Evolutionary conservation across 768 basidiomycete genomes (phyloP), one percentile per base, ranked within the genome.

Genomic region (Amanita inopinata): DNA sequence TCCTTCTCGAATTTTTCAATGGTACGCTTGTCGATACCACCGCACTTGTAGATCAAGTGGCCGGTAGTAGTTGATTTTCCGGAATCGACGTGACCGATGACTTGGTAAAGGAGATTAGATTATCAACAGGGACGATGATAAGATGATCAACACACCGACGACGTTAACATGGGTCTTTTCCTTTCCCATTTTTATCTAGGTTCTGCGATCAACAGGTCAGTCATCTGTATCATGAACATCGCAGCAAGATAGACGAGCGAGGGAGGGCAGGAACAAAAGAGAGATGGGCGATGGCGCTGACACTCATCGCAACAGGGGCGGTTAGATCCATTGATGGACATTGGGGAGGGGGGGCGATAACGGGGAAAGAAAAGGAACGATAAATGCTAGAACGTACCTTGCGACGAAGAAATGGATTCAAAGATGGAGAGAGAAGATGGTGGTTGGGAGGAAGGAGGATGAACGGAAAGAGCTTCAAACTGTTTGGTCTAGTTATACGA

Each of bases 1-100:
- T 99, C 96, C 83, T 99, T 99, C 80, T 99, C 96, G 77, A 97
- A 98, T 77, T 97, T 96, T 72, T 93, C 91, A 54, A 94, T 93
- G 64, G 90, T 92, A 82, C 91, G 91, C 80, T 98, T 99, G 68
- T 99, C 96, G 76, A 99, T 99, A 87, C 96, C 96, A 83, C 96
- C 96, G 67, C 96, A 99, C 83, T 99, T 96, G 89, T 97, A 98
- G 83, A 98, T 98, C 76, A 99, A 78, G 76, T 99, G 96, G 55
- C 96, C 96, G 56, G 96, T 99, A 61, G 96, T 99, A 71, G 96
- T 99, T 46, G 94, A 98, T 75, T 98, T 99, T 56, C 94, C 94
- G 65, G 94, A 97, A 76, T 97, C 92, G 88, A 93, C 90, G 76
- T 93, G 92, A 54, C 93, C 92, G 74, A 94, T 94, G 69, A 93